Conservation (phyloP, 768 basidiomycete genomes). For the Phanerodontia chrysosporium region DNA sequence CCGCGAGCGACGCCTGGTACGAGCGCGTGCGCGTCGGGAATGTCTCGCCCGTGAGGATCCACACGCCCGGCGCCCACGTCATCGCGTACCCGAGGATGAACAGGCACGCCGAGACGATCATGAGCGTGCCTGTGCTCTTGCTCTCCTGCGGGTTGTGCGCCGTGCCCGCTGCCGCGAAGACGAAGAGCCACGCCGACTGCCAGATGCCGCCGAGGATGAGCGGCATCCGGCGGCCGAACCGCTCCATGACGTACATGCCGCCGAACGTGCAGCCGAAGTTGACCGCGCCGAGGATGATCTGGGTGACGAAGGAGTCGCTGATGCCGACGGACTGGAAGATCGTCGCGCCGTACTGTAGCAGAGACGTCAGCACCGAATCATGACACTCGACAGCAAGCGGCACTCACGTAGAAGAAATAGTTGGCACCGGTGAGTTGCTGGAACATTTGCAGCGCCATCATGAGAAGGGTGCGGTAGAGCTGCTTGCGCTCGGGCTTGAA, state of each 20-base stretch:
- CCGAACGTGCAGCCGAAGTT: slow-evolving; percentile 71
- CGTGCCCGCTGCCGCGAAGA: slow-evolving; percentile 70
- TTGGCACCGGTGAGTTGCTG: slow-evolving; percentile 73
- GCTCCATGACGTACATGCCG: too few species aligned
- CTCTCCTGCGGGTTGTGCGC: slow-evolving; percentile 48
- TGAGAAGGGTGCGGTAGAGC: slow-evolving; percentile 58
- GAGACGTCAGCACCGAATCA: slow-evolving; percentile 2
- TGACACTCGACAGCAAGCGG: slow-evolving; percentile 15
- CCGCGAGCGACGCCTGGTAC: slow-evolving; percentile 66
- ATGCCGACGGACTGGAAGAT: too few species aligned
- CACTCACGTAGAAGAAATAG: slow-evolving; percentile 56
- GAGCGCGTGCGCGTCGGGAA: slow-evolving; percentile 71
- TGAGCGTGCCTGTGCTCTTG: slow-evolving; percentile 19
- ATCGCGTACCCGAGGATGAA: slow-evolving; percentile 70
- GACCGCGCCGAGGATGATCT: slow-evolving; percentile 72
- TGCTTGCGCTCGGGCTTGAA: slow-evolving; percentile 53
- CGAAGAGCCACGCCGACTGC: slow-evolving; percentile 50
- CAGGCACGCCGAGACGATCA: slow-evolving; percentile 56
- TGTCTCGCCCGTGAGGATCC: slow-evolving; percentile 77
- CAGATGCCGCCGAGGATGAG: too few species aligned
- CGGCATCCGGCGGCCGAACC: too few species aligned
- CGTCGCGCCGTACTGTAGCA: slow-evolving; percentile 45
- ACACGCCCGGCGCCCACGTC: slow-evolving; percentile 72
- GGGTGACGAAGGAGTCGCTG: slow-evolving; percentile 57
- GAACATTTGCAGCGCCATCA: slow-evolving; percentile 62